Evolutionary conservation across 768 basidiomycete species (phyloP).

Genomic region (Termitomyces sp.): DNA sequence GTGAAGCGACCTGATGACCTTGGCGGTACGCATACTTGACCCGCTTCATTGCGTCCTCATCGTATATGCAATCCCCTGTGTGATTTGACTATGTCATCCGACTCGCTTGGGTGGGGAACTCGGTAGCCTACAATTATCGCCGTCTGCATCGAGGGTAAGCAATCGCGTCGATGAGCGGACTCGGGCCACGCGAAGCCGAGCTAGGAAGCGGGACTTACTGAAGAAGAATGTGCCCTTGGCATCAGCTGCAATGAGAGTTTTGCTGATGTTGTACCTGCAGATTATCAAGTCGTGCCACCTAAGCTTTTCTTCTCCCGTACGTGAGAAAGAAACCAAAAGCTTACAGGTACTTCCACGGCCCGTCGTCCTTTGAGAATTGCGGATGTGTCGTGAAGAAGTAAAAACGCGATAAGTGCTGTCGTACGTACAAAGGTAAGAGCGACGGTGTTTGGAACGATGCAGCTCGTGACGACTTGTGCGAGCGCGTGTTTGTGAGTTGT

Average conservation of each 20-base stretch:
- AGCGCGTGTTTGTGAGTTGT: conserved; percentile 4
- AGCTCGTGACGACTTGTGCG: conserved; percentile 25
- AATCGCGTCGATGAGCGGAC: background rate
- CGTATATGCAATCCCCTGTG: conserved; percentile 34
- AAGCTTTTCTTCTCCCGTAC: background rate
- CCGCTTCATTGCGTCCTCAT: conserved; percentile 14
- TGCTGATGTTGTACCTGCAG: conserved; percentile 17
- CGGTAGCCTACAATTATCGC: conserved; percentile 28
- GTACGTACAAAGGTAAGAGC: conserved; percentile 29
- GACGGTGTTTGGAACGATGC: conserved; percentile 25
- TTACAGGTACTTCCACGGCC: conserved; percentile 12
- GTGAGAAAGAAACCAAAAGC: background rate
- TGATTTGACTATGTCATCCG: background rate
- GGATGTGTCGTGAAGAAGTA: no score
- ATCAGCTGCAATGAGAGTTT: conserved; percentile 23
- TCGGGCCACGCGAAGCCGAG: background rate
- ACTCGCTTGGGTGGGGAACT: background rate
- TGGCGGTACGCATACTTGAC: conserved; percentile 31
- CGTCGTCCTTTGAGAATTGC: conserved; percentile 13
- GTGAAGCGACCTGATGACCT: conserved; percentile 40
- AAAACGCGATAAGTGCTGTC: background rate
- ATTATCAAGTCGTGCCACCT: background rate
- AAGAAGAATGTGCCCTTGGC: conserved; percentile 35
- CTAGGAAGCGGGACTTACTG: background rate
- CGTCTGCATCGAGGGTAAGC: conserved; percentile 18